A percentile compares a stretch with the other conserved stretches of the same genome.
These are phyloP conservation scores for Corymbia maculata DNA, from an alignment of 345 rosid species.

Conservation along the genomic window DNA sequence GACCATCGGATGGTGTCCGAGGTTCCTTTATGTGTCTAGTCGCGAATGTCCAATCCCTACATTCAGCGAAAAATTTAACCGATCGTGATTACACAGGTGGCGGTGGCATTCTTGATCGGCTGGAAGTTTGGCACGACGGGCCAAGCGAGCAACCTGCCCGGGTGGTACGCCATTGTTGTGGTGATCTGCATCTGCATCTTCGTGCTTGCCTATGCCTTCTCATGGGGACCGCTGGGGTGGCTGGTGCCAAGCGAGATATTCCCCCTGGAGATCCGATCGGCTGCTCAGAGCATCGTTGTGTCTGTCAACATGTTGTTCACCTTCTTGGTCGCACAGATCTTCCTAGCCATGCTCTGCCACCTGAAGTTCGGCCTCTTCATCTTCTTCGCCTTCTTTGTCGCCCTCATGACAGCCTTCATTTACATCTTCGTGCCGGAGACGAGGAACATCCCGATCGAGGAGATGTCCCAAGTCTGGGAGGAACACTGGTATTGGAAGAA, in stretches of 20 bases:
- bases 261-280: constrained; percentile 25
- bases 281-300: constrained; percentile 22
- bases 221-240: constrained; percentile 16
- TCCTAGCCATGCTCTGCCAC: not conserved
- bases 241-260: constrained; percentile 24
- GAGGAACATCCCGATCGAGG: constrained; percentile 20
- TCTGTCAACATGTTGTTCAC: constrained; percentile 12
- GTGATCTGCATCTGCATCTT: constrained; percentile 6
- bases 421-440: constrained; percentile 28
- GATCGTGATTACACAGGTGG: not conserved
- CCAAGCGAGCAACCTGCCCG: constrained; percentile 1
- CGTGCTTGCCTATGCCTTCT: constrained; percentile 11
- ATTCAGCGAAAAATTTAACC: not conserved
- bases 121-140: not conserved
- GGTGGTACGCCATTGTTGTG: constrained; percentile 2
- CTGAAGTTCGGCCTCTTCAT: not conserved
- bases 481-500: constrained; percentile 14
- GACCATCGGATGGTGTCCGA: not conserved
- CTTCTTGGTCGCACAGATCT: constrained; percentile 9
- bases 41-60: not conserved
- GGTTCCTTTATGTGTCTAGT: not conserved
- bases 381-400: constrained; percentile 5
- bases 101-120: not conserved
- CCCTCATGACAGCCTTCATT: constrained; percentile 18
- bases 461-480: constrained; percentile 15